phyloP scores from a whole-genome alignment of 768 basidiomycete species.

The Phylloporus sp. region DNA sequence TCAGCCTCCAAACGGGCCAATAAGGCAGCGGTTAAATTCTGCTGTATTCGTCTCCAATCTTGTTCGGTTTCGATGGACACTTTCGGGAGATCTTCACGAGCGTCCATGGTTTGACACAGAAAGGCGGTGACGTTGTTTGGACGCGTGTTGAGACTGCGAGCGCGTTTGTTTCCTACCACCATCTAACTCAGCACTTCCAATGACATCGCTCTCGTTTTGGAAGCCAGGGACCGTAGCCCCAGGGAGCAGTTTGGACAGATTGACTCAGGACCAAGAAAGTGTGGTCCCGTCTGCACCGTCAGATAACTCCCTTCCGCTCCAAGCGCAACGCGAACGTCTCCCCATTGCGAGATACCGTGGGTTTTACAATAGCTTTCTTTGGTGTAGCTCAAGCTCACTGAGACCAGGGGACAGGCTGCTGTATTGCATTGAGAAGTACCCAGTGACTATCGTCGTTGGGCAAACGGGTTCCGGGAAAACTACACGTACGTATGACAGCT shows the following conservation, averaged over 20 bases:
- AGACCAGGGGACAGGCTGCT: conserved; percentile 69
- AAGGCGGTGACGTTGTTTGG: conserved; percentile 8
- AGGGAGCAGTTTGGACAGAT: conserved; percentile 84
- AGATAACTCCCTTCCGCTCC: conserved; percentile 55
- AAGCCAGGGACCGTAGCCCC: conserved; percentile 84
- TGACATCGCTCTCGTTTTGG: conserved; percentile 73
- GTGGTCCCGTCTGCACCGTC: conserved; percentile 63
- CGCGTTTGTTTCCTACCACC: background rate
- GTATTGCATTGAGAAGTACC: conserved; percentile 78
- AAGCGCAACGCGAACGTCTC: conserved; percentile 72
- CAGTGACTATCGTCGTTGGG: conserved; percentile 84
- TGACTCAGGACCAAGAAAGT: conserved; percentile 69
- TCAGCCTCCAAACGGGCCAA: conserved; percentile 44
- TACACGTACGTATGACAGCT: conserved; percentile 63
- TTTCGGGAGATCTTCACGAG: conserved; percentile 44
- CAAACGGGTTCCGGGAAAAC: conserved; percentile 98
- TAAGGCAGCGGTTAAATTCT: conserved; percentile 47
- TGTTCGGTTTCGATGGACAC: conserved; percentile 62
- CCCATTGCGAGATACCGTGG: conserved; percentile 89
- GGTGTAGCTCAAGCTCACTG: background rate
- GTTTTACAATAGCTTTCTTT: conserved; percentile 8
- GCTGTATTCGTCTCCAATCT: conserved; percentile 63
- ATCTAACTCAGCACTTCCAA: conserved; percentile 12
- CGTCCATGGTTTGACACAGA: conserved; percentile 16
- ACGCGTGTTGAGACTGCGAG: background rate